Conservation (phyloP, 2,329 filamentous ascomycete genomes). For the Colletotrichum lindemuthianum region DNA sequence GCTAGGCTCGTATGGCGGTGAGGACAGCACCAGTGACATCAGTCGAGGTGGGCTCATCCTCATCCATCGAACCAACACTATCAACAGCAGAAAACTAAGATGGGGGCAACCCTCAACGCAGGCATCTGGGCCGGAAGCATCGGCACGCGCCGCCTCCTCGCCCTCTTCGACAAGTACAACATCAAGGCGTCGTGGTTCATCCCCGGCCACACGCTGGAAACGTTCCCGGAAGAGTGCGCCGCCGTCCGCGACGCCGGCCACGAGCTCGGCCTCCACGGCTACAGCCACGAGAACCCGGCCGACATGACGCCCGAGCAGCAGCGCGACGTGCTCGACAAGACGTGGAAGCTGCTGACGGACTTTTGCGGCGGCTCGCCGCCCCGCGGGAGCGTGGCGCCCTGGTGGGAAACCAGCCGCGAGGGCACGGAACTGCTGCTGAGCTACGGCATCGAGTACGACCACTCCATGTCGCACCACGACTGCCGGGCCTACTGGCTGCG, state of each 20-base stretch:
- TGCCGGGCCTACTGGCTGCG: slow-evolving; percentile 72
- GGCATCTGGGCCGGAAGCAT: slow-evolving; percentile 75
- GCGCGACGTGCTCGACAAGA: slow-evolving; percentile 79
- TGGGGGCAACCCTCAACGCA: slow-evolving; percentile 39
- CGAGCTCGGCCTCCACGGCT: slow-evolving; percentile 70
- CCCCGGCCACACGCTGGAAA: slow-evolving; percentile 58
- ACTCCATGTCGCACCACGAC: slow-evolving; percentile 73
- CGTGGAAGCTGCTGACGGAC: slow-evolving; percentile 74
- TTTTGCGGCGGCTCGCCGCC: slow-evolving; percentile 76
- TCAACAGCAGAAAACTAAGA: background rate
- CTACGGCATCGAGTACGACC: slow-evolving; percentile 77
- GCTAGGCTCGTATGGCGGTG: slow-evolving; percentile 78
- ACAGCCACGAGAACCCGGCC: slow-evolving; percentile 77
- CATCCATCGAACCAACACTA: background rate
- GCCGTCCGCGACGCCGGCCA: slow-evolving; percentile 57
- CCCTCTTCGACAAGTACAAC: slow-evolving; percentile 77
- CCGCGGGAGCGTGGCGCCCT: slow-evolving; percentile 76
- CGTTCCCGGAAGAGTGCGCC: slow-evolving; percentile 57
- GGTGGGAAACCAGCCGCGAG: slow-evolving; percentile 77
- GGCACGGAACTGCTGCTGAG: slow-evolving; percentile 72
- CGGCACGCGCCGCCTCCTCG: slow-evolving; percentile 72
- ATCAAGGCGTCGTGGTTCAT: slow-evolving; percentile 72
- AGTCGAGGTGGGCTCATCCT: slow-evolving; percentile 63
- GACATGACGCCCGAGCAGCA: slow-evolving; percentile 81
- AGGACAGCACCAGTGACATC: slow-evolving; percentile 78